Percentiles rank a stretch among this genome's conserved stretches.
phyloP scores from a whole-genome alignment of 2,329 filamentous ascomycete species.

The Claviceps quebecensis region DNA sequence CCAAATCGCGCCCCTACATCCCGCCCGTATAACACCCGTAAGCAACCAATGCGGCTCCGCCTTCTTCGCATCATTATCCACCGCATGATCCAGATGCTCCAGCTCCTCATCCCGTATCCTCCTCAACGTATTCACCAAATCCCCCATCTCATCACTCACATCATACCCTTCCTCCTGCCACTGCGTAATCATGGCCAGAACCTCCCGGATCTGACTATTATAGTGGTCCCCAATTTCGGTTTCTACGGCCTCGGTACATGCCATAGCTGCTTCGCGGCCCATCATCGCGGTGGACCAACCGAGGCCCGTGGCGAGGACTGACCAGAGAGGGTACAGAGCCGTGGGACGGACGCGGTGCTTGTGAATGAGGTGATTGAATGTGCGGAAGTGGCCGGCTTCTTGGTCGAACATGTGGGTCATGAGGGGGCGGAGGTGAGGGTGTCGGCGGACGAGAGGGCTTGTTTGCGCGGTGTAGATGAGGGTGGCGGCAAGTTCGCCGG shows the following conservation, averaged over 20 bases:
- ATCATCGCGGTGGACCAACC: conserved; percentile 84
- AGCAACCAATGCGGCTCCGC: conserved; percentile 82
- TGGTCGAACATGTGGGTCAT: conserved; percentile 99
- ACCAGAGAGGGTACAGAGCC: conserved; percentile 84
- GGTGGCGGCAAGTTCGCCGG: conserved; percentile 90
- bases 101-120: conserved; percentile 89
- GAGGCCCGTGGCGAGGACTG: conserved; percentile 60
- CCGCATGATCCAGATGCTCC: conserved; percentile 89
- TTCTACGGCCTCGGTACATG: conserved; percentile 95
- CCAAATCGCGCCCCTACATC: conserved; percentile 87
- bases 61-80: conserved; percentile 83
- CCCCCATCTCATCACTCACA: conserved; percentile 61
- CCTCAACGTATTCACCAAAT: conserved; percentile 59
- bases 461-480: conserved; percentile 88
- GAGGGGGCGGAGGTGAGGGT: conserved; percentile 76
- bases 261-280: conserved; percentile 92
- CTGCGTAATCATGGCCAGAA: conserved; percentile 67
- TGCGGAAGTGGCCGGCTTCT: conserved; percentile 73
- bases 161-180: conserved; percentile 69
- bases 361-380: conserved; percentile 71
- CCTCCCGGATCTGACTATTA: conserved; percentile 72
- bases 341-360: conserved; percentile 86
- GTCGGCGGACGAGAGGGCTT: conserved; percentile 60
- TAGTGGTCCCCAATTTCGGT: conserved; percentile 96
- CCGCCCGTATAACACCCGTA: conserved; percentile 75